Conservation (phyloP, 2,329 filamentous ascomycete species). For the Aspergillus sp. region DNA sequence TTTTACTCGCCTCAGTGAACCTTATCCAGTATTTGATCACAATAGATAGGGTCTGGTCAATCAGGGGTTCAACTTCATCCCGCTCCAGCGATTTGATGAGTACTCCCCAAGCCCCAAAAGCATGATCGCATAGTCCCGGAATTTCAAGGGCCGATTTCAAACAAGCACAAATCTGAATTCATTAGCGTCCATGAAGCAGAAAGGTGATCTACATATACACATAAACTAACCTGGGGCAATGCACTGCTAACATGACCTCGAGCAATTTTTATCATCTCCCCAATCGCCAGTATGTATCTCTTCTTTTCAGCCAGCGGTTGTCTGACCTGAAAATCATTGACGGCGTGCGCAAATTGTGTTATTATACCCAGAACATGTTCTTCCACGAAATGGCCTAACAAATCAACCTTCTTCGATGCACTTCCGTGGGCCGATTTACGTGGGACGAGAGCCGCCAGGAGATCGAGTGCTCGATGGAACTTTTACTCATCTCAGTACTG, state of each 20-base stretch:
- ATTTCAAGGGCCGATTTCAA: constrained; percentile 75
- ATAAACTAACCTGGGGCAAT: constrained; percentile 73
- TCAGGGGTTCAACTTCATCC: constrained; percentile 69
- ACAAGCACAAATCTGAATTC: constrained; percentile 73
- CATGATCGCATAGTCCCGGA: constrained; percentile 65
- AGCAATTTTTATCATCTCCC: constrained; percentile 76
- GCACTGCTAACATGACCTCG: constrained; percentile 68
- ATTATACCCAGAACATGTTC: constrained; percentile 81
- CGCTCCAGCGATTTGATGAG: constrained; percentile 69
- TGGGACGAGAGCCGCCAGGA: constrained; percentile 47
- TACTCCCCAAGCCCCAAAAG: constrained; percentile 76
- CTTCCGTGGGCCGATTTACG: constrained; percentile 41
- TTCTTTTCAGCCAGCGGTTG: constrained; percentile 62
- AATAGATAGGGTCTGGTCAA: constrained; percentile 86
- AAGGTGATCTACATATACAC: not conserved
- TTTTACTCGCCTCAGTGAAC: constrained; percentile 57
- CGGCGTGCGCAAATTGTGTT: constrained; percentile 67
- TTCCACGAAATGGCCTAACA: constrained; percentile 69
- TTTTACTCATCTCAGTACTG: constrained; percentile 11
- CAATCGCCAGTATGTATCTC: constrained; percentile 72
- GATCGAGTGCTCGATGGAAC: constrained; percentile 46
- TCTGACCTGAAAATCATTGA: constrained; percentile 61
- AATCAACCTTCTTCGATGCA: constrained; percentile 46
- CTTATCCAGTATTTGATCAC: constrained; percentile 71
- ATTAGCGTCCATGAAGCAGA: constrained; percentile 6